These are phyloP conservation scores for Penicillium italicum DNA, from an alignment of 2,329 filamentous ascomycete genomes.

Conservation along the genomic window DNA sequence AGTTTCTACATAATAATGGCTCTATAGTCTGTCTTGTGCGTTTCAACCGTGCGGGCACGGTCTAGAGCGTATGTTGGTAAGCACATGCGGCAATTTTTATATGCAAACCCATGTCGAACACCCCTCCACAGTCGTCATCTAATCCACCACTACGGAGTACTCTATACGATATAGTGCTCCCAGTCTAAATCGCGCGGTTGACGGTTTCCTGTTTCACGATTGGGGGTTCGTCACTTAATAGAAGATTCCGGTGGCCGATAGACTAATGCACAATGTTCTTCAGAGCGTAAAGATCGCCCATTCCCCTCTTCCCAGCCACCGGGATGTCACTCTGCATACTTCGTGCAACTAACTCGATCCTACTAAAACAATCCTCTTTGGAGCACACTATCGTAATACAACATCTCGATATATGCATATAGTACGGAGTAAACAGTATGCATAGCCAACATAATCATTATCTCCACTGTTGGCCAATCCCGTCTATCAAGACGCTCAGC, in stretches of 20 bases:
- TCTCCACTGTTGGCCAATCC: background rate
- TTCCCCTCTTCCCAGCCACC: background rate
- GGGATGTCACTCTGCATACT: background rate
- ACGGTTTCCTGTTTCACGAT: background rate
- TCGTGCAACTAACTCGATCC: background rate
- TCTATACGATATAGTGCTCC: background rate
- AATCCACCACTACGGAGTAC: background rate
- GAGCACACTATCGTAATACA: no score
- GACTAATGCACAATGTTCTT: background rate
- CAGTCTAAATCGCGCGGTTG: background rate
- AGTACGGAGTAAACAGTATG: background rate
- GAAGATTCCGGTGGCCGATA: background rate
- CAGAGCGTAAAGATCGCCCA: background rate
- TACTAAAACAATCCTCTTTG: background rate
- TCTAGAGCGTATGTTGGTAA: constrained; percentile 3
- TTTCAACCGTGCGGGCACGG: background rate
- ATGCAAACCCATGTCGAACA: background rate
- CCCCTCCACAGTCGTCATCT: background rate
- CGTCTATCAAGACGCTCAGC: background rate
- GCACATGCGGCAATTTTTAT: constrained; percentile 1
- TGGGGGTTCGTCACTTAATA: background rate
- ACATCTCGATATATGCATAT: background rate
- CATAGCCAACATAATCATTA: background rate
- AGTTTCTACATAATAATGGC: background rate
- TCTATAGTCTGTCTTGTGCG: background rate